These are phyloP conservation scores for Oxyria digyna DNA, from an alignment of 148 eudicot species.

Conservation along the genomic window DNA sequence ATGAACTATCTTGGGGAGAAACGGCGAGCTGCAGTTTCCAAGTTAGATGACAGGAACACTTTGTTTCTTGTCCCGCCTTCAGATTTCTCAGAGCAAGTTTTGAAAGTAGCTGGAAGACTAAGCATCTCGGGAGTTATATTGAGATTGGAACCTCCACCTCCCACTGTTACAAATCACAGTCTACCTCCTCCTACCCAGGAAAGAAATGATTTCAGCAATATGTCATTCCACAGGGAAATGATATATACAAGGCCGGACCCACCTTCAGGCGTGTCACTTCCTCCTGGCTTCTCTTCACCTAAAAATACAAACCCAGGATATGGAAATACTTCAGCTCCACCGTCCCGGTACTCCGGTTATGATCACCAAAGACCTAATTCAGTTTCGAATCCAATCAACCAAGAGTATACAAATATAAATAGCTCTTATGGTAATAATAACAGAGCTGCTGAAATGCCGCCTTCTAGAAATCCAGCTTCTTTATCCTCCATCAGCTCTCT, in stretches of 20 bases:
- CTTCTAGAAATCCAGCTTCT: slow-evolving; percentile 15
- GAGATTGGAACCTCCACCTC: slow-evolving; percentile 40
- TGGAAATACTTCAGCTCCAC: slow-evolving; percentile 11
- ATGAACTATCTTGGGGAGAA: slow-evolving; percentile 69
- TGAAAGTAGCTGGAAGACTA: slow-evolving; percentile 70
- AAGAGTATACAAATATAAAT: slow-evolving; percentile 25
- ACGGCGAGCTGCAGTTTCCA: slow-evolving; percentile 80
- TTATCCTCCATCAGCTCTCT: slow-evolving; percentile 24
- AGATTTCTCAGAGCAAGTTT: slow-evolving; percentile 75
- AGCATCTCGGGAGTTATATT: slow-evolving; percentile 82
- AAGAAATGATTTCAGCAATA: slow-evolving; percentile 17
- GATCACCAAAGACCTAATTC: slow-evolving; percentile 18
- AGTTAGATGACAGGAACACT: slow-evolving; percentile 59
- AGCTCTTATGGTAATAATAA: slow-evolving; percentile 12
- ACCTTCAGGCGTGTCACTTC: slow-evolving; percentile 26
- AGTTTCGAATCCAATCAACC: slow-evolving; percentile 19
- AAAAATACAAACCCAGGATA: slow-evolving; percentile 27
- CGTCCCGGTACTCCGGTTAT: slow-evolving; percentile 17
- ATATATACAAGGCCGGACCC: slow-evolving; percentile 21
- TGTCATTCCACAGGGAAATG: slow-evolving; percentile 21
- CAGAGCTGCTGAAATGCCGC: slow-evolving; percentile 4
- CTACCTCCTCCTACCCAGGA: slow-evolving; percentile 26
- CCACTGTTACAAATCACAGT: slow-evolving; percentile 27
- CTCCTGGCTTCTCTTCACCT: slow-evolving; percentile 18
- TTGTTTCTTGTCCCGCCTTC: slow-evolving; percentile 87